Evolutionary conservation across 495 filamentous ascomycete genomes (phyloP).

Genomic region (Stereocaulon alpinum): DNA sequence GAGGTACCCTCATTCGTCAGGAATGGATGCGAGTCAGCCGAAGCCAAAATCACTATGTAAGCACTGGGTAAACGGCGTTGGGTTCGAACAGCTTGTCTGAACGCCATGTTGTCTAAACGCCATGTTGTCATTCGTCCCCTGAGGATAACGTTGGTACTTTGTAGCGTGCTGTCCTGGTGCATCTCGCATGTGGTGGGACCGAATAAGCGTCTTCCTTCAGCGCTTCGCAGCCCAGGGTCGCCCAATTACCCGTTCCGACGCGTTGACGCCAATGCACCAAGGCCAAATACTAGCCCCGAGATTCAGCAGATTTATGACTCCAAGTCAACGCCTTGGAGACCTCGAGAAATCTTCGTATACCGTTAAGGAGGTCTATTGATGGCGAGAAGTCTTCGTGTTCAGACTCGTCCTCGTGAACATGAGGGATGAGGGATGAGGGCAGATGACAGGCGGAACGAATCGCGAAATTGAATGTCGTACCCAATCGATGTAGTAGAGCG

Average conservation of each 20-base stretch:
- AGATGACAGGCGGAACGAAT: neutral
- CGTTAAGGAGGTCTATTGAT: neutral
- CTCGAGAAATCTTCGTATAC: neutral
- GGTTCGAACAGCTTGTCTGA: constrained; percentile 9
- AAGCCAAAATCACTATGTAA: neutral
- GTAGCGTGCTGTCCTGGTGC: constrained; percentile 12
- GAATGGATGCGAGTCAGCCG: constrained; percentile 11
- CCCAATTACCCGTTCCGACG: constrained; percentile 16
- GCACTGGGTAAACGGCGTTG: constrained; percentile 5
- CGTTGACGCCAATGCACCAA: constrained; percentile 13
- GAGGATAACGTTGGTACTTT: constrained; percentile 1
- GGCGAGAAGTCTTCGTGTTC: neutral
- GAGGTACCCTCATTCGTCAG: constrained; percentile 12
- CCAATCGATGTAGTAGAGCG: neutral
- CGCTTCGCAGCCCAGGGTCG: constrained; percentile 17
- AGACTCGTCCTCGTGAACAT: neutral
- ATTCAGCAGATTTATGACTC: neutral
- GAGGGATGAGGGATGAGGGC: neutral
- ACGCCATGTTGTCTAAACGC: constrained; percentile 21
- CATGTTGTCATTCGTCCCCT: constrained; percentile 19
- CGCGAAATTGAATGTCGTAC: neutral
- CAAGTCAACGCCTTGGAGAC: neutral
- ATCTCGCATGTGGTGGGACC: constrained; percentile 13
- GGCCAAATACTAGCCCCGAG: neutral
- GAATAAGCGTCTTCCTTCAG: constrained; percentile 14